Evolutionary conservation across 305 asterid genomes (phyloP).

Genomic region (Fraxinus platypoda): DNA sequence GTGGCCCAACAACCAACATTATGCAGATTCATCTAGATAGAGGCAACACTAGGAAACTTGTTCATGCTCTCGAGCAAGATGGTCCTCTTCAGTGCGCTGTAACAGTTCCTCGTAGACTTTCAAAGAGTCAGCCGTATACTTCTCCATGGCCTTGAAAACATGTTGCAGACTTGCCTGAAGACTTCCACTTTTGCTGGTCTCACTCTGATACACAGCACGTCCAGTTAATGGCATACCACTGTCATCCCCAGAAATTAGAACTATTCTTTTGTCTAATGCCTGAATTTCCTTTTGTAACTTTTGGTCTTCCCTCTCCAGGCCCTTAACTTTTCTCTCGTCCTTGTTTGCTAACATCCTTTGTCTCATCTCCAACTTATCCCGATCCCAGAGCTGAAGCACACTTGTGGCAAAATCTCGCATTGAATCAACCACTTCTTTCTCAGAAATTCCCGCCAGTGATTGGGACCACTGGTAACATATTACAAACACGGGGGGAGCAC

Average conservation of each 20-base stretch:
- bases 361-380: slow-evolving; percentile 69
- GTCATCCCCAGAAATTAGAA: slow-evolving; percentile 47
- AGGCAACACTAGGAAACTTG: slow-evolving; percentile 30
- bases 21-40: not conserved
- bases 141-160: slow-evolving; percentile 82
- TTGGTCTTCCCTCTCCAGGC: slow-evolving; percentile 80
- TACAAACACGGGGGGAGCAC: slow-evolving; percentile 85
- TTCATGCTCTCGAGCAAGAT: slow-evolving; percentile 44
- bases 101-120: slow-evolving; percentile 72
- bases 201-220: slow-evolving; percentile 75
- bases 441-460: slow-evolving; percentile 65
- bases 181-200: slow-evolving; percentile 63
- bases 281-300: slow-evolving; percentile 79
- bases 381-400: slow-evolving; percentile 76
- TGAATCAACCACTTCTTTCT: slow-evolving; percentile 72
- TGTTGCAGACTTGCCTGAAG: slow-evolving; percentile 69
- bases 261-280: slow-evolving; percentile 71
- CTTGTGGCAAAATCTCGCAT: slow-evolving; percentile 68
- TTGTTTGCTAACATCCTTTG: slow-evolving; percentile 64
- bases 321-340: slow-evolving; percentile 74
- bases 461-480: slow-evolving; percentile 88
- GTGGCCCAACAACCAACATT: not conserved
- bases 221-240: slow-evolving; percentile 47
- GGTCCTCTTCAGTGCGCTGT: slow-evolving; percentile 76
- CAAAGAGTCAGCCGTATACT: slow-evolving; percentile 52